Base-by-base conservation (phyloP, 192 early-diverging fungal genomes). In the Coemansia sp. region DNA sequence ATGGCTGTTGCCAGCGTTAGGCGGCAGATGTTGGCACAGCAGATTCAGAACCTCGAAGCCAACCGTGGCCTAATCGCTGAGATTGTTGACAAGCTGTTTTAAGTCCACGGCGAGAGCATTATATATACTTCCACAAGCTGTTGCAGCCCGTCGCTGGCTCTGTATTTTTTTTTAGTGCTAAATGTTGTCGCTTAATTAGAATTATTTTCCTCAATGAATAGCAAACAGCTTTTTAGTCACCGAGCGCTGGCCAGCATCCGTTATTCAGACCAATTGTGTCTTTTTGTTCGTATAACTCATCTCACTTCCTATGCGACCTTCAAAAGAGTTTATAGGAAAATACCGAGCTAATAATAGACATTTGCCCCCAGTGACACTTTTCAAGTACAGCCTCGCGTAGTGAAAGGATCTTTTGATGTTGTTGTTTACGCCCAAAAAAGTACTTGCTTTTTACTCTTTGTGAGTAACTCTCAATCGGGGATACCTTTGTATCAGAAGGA, bases 1-100 rank as follows among this genome's bases (percentile, higher is more conserved):
- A 9, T 12, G 3, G 74, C 74, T 19, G 67, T 82, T 19, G 48
- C 44, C 48, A 30, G 48, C 0, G 73, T 68, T 14, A 56, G 69
- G 25, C 68, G 49, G 26, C 58, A 26, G 28, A 74, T 81, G 78
- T 47, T 27, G 7, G 62, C 67, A 21, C 50, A 62, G n/a, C 72
- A 53, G 3, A 32, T 81, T 7, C 54, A 68, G 30, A 81, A 81
- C 50, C 28, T 56, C 3, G 72, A 71, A 50, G 47, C n/a, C 10
- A 81, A 74, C 58, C 59, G 68, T 6, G 55, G 44, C 19, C 56
- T 16, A 5, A 81, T 81, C 23, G 44, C 55, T 27, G 56, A 65
- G 5, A 71, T 81, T 51, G 65, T 81, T 8, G 66, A 31, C 16
- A 18, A 26, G 3, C 38, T 77, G 52, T 76, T 67, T 24, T 60